These are phyloP conservation scores for Lavandula angustifolia DNA, from an alignment of 257 asterid genomes.

Conservation along the genomic window DNA sequence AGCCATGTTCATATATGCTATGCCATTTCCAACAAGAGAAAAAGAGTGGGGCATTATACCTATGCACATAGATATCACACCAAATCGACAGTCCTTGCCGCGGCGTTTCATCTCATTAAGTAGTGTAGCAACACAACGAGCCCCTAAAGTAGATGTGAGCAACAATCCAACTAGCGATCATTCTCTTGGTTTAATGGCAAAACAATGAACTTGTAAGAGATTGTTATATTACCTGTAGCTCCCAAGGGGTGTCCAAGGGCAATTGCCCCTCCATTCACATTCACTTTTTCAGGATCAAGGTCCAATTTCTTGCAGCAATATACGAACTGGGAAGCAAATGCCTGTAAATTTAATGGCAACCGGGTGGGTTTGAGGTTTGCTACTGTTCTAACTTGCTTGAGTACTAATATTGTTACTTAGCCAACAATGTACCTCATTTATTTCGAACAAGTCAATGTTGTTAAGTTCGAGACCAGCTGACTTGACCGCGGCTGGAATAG, in stretches of 20 bases:
- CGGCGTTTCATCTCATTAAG: slow-evolving; percentile 92
- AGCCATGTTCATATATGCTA: slow-evolving; percentile 14
- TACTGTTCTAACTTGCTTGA: slow-evolving; percentile 6
- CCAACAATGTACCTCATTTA: slow-evolving; percentile 67
- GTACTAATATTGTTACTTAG: not conserved
- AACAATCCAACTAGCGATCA: not conserved
- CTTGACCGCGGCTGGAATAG: slow-evolving; percentile 91
- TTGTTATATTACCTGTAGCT: slow-evolving; percentile 63
- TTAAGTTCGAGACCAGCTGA: slow-evolving; percentile 73
- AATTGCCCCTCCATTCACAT: slow-evolving; percentile 95
- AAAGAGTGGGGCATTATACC: slow-evolving; percentile 34
- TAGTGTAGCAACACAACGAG: slow-evolving; percentile 84
- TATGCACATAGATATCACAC: slow-evolving; percentile 96
- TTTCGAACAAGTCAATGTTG: slow-evolving; percentile 77
- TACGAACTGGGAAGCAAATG: slow-evolving; percentile 90
- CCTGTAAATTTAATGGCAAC: slow-evolving; percentile 47
- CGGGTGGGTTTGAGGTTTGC: not conserved
- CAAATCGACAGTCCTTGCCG: slow-evolving; percentile 83
- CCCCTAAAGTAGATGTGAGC: slow-evolving; percentile 48
- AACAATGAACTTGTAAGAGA: not conserved
- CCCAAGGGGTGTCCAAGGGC: slow-evolving; percentile 97
- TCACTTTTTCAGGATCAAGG: slow-evolving; percentile 76
- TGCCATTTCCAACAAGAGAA: not conserved
- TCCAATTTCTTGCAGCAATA: slow-evolving; percentile 75
- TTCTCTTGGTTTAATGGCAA: not conserved